These are phyloP conservation scores for Inosperma sp. DNA, from an alignment of 768 basidiomycete species.

Conservation along the genomic window DNA sequence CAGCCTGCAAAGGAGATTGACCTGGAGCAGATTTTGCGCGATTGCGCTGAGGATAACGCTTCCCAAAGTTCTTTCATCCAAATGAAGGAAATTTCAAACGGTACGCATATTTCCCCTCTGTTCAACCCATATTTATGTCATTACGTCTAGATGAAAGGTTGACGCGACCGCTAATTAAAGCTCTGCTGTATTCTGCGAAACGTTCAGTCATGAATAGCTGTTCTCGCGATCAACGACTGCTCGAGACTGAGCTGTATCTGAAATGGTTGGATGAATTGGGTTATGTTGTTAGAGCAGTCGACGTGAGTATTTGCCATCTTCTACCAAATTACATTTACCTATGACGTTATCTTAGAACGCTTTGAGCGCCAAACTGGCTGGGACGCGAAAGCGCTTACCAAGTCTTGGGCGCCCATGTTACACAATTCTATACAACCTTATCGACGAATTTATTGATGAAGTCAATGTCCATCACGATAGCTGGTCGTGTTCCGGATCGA, in stretches of 20 bases:
- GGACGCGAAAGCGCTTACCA: constrained; percentile 32
- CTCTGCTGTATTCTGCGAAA: constrained; percentile 32
- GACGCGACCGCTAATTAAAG: constrained; percentile 23
- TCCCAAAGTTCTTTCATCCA: constrained; percentile 17
- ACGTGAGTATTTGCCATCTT: constrained; percentile 25
- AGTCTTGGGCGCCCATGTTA: constrained; percentile 39
- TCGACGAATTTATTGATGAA: constrained; percentile 42
- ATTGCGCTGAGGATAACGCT: constrained; percentile 16
- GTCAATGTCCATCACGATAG: constrained; percentile 43
- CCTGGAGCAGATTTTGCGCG: constrained; percentile 21
- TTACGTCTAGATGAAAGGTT: constrained; percentile 14
- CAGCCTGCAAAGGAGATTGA: constrained; percentile 16
- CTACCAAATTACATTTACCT: constrained; percentile 1
- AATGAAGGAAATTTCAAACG: constrained; percentile 25
- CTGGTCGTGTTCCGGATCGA: constrained; percentile 31
- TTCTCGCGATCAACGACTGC: constrained; percentile 25
- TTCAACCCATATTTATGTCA: background rate
- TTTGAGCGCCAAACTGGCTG: constrained; percentile 35
- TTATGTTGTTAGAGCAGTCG: constrained; percentile 34
- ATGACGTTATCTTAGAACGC: constrained; percentile 27
- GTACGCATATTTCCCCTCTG: constrained; percentile 10
- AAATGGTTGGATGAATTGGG: constrained; percentile 39
- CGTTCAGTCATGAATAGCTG: constrained; percentile 27
- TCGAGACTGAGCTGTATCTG: constrained; percentile 42
- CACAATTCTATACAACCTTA: constrained; percentile 37